Percentiles rank a stretch among this genome's conserved stretches.
Evolutionary conservation across 1,284 basidiomycete genomes (phyloP).

Genomic region (Naganishia cerealis): DNA sequence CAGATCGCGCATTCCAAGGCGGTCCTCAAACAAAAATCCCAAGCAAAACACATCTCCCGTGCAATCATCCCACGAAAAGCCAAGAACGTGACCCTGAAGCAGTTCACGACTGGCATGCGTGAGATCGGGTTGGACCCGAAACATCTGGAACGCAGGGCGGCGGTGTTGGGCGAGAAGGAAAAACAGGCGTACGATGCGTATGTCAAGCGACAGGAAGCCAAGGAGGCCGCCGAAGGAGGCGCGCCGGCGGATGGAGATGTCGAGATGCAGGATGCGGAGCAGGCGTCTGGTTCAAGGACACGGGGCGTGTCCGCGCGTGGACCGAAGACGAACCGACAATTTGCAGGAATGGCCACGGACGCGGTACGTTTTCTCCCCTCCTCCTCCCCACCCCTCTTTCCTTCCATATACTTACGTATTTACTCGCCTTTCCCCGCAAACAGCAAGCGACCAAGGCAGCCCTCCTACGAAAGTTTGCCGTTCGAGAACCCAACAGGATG

Average conservation of each 20-base stretch:
- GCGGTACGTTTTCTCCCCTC: neutral
- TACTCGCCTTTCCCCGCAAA: slow-evolving; percentile 30
- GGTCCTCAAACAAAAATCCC: slow-evolving; percentile 71
- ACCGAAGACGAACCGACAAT: slow-evolving; percentile 69
- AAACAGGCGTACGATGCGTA: slow-evolving; percentile 50
- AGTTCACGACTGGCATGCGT: slow-evolving; percentile 78
- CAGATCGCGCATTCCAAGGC: slow-evolving; percentile 65
- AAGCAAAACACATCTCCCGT: slow-evolving; percentile 83
- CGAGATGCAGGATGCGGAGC: slow-evolving; percentile 41
- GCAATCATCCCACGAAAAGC: slow-evolving; percentile 81
- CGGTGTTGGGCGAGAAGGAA: slow-evolving; percentile 62
- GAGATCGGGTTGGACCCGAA: slow-evolving; percentile 86
- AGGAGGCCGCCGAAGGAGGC: slow-evolving; percentile 46
- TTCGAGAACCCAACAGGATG: slow-evolving; percentile 77
- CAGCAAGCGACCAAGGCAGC: slow-evolving; percentile 76
- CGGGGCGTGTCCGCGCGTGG: slow-evolving; percentile 53
- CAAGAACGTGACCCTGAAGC: slow-evolving; percentile 78
- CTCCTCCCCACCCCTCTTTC: slow-evolving; percentile 6
- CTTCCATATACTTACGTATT: slow-evolving; percentile 26
- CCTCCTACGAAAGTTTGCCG: slow-evolving; percentile 77
- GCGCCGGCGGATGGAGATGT: slow-evolving; percentile 35
- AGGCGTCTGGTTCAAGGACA: slow-evolving; percentile 60
- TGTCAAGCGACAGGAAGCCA: slow-evolving; percentile 30
- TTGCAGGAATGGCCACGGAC: slow-evolving; percentile 75
- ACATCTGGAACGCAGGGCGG: slow-evolving; percentile 81